Percentiles rank a stretch among this genome's conserved stretches.
Evolutionary conservation across 495 filamentous ascomycete species (phyloP).

Genomic region (Amphirosellinia nigrospora): DNA sequence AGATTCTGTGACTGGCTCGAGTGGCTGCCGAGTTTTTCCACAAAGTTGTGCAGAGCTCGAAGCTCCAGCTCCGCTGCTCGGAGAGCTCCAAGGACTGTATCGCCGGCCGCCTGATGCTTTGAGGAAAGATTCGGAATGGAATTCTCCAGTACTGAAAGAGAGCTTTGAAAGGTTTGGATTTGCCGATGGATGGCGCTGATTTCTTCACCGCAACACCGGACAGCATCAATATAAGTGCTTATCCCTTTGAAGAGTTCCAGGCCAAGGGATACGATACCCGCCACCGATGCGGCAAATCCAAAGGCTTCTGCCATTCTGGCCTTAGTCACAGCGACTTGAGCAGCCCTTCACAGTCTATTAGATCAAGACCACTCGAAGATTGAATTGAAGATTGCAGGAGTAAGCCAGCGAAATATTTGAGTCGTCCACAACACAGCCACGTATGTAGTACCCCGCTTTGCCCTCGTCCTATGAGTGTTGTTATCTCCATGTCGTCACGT

Average conservation of each 20-base stretch:
- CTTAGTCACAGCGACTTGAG: background rate
- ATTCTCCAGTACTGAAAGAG: background rate
- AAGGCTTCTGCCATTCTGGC: slow-evolving; percentile 8
- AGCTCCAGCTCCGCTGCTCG: background rate
- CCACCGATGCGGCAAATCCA: background rate
- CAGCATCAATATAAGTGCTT: slow-evolving; percentile 3
- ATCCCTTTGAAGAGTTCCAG: slow-evolving; percentile 1
- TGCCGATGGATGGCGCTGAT: background rate
- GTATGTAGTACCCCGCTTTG: too few species aligned
- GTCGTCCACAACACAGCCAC: too few species aligned
- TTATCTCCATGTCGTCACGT: too few species aligned
- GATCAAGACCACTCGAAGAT: background rate
- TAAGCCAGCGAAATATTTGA: too few species aligned
- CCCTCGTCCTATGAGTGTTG: too few species aligned
- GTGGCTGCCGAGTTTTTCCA: background rate
- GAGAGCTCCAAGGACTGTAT: background rate
- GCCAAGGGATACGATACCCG: slow-evolving; percentile 6
- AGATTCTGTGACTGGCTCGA: background rate
- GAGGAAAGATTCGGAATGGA: background rate
- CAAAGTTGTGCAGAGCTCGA: background rate
- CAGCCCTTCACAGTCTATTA: background rate
- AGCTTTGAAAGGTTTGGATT: background rate
- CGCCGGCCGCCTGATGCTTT: background rate
- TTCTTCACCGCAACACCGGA: background rate
- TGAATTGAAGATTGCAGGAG: background rate